phyloP scores from a whole-genome alignment of 257 asterid species.

The Leptodermis oblonga region DNA sequence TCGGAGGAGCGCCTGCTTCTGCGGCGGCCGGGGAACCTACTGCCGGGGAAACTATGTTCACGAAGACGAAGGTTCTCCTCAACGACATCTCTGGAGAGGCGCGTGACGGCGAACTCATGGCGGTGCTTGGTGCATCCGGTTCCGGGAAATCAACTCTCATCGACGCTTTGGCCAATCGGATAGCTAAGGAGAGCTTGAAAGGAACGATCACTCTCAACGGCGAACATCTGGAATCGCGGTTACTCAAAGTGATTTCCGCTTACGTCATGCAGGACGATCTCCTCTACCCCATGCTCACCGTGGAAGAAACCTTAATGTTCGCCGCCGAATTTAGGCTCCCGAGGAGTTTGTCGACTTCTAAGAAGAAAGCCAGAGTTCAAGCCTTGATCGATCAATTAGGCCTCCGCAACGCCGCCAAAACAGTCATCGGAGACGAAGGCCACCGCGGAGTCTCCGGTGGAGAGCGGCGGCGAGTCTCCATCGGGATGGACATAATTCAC shows the following conservation, averaged over 20 bases:
- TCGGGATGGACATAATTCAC: constrained; percentile 79
- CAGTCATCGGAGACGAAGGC: constrained; percentile 38
- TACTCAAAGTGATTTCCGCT: constrained; percentile 43
- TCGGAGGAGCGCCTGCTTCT: background rate
- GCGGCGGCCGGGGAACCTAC: background rate
- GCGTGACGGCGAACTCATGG: constrained; percentile 42
- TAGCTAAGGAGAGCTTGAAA: constrained; percentile 36
- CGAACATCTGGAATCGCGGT: constrained; percentile 27
- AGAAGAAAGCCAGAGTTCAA: constrained; percentile 33
- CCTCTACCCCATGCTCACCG: constrained; percentile 41
- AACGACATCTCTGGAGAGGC: constrained; percentile 49
- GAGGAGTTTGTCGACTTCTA: constrained; percentile 27
- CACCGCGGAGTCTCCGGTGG: constrained; percentile 44
- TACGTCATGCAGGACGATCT: constrained; percentile 51
- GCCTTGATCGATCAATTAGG: constrained; percentile 39
- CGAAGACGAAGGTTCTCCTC: constrained; percentile 26
- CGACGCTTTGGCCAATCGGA: constrained; percentile 46
- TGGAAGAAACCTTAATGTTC: constrained; percentile 42
- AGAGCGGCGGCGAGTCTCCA: constrained; percentile 70
- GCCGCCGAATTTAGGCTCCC: constrained; percentile 44
- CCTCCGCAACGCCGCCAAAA: constrained; percentile 26
- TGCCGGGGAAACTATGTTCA: constrained; percentile 19
- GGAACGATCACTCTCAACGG: constrained; percentile 42
- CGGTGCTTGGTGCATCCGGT: constrained; percentile 46
- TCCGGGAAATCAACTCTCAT: constrained; percentile 48